Percentiles rank a stretch among this genome's conserved stretches.
Conservation (phyloP, 2,329 filamentous ascomycete genomes). For the Neofusicoccum sp. region DNA sequence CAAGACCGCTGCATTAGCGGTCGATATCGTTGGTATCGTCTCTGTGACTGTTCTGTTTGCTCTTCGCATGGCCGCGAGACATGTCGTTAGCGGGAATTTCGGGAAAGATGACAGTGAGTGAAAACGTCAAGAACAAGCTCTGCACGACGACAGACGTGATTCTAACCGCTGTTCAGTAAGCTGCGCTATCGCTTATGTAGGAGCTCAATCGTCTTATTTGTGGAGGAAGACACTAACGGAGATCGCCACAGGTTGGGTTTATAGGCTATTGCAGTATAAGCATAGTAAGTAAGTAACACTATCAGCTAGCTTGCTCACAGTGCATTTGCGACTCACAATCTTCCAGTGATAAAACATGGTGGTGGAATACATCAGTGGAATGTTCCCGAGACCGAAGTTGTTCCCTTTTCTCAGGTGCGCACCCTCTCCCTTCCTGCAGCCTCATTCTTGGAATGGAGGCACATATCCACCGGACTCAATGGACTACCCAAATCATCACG, state of each 20-base stretch:
- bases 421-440: neutral
- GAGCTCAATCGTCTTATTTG: neutral
- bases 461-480: no score
- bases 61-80: conserved; percentile 32
- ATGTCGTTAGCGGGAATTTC: conserved; percentile 31
- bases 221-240: neutral
- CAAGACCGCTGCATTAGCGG: conserved; percentile 34
- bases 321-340: conserved; percentile 11
- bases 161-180: neutral
- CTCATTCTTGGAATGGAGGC: neutral
- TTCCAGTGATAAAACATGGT: conserved; percentile 37
- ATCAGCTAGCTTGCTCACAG: neutral
- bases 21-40: conserved; percentile 37
- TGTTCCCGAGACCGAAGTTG: conserved; percentile 17
- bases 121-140: no score
- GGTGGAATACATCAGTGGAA: conserved; percentile 35
- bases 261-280: conserved; percentile 31
- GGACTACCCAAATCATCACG: no score
- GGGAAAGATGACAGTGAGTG: conserved; percentile 37
- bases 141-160: no score
- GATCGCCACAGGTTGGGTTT: conserved; percentile 21
- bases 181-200: conserved; percentile 3
- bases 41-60: conserved; percentile 33
- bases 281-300: neutral
- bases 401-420: conserved; percentile 29